Conservation (phyloP, 1,139 yeast species). For the Pichia sp. region DNA sequence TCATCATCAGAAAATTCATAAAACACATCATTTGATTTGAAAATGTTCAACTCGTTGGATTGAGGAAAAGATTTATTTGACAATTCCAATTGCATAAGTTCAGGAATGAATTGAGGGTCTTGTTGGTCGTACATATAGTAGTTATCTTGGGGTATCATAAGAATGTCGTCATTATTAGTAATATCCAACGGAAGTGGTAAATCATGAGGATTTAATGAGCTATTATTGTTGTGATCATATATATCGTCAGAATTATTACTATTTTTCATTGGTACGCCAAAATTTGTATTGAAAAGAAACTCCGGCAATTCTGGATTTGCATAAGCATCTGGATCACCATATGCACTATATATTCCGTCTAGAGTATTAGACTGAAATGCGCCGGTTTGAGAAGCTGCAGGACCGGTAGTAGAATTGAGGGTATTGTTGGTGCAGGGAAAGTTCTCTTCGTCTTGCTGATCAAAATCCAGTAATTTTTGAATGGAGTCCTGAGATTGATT, state of each 20-base stretch:
- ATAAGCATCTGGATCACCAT: constrained; percentile 22
- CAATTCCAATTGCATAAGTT: constrained; percentile 21
- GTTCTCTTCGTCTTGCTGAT: neutral
- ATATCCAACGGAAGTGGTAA: neutral
- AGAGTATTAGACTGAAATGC: constrained; percentile 1
- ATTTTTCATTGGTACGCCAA: no score
- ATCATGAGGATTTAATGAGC: constrained; percentile 7
- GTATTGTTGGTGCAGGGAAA: neutral
- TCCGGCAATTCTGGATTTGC: constrained; percentile 15
- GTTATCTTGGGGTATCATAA: constrained; percentile 24
- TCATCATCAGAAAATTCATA: constrained; percentile 27
- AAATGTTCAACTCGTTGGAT: constrained; percentile 25
- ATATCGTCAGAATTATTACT: no score
- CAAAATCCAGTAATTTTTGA: constrained; percentile 5
- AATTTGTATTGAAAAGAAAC: no score
- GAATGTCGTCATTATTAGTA: constrained; percentile 17
- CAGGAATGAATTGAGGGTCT: constrained; percentile 21
- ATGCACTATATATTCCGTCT: constrained; percentile 19
- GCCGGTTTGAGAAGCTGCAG: neutral
- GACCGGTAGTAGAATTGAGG: neutral
- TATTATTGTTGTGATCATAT: neutral
- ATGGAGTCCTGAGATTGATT: constrained; percentile 11
- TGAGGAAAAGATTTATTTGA: constrained; percentile 21
- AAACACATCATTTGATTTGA: constrained; percentile 22
- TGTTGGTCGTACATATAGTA: constrained; percentile 18